Conservation (phyloP, 1,284 basidiomycete genomes). For the Sanguinoderma infundibulare region DNA sequence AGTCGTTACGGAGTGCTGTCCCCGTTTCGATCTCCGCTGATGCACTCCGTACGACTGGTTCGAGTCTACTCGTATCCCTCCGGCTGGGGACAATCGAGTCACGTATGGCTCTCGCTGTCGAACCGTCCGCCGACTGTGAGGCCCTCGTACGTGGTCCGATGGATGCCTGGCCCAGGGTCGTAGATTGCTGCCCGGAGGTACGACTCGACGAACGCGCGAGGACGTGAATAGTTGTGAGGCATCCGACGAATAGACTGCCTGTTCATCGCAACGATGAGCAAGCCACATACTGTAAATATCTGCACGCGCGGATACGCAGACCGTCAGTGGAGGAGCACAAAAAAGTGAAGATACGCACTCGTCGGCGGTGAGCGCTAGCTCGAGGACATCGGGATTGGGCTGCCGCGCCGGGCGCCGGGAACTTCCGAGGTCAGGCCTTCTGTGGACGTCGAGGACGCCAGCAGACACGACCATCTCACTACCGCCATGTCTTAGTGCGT, state of each 20-base stretch:
- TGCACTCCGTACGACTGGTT: too few relatives aligned
- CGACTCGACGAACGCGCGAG: constrained; percentile 67
- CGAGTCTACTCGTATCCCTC: too few relatives aligned
- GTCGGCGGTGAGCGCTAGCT: too few relatives aligned
- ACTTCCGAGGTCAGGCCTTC: constrained; percentile 21
- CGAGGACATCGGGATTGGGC: neutral
- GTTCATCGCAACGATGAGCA: constrained; percentile 85
- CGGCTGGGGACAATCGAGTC: constrained; percentile 67
- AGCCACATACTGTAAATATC: constrained; percentile 86
- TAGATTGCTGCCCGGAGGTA: constrained; percentile 83
- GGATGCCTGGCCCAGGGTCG: constrained; percentile 87
- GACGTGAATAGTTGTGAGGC: constrained; percentile 74
- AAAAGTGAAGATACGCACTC: constrained; percentile 47
- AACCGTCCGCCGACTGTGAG: constrained; percentile 60
- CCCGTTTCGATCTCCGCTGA: too few relatives aligned
- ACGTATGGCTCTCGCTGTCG: constrained; percentile 58
- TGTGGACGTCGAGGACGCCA: constrained; percentile 17
- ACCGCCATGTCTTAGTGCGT: constrained; percentile 49
- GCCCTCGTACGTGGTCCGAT: constrained; percentile 87
- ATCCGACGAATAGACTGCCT: constrained; percentile 78
- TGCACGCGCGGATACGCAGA: constrained; percentile 33
- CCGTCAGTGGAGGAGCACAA: neutral
- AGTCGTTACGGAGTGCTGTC: too few relatives aligned
- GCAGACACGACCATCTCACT: constrained; percentile 25
- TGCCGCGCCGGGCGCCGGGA: neutral